Base-by-base conservation (phyloP, 805 yeast genomes). In the Zygosaccharomyces bisporus region DNA sequence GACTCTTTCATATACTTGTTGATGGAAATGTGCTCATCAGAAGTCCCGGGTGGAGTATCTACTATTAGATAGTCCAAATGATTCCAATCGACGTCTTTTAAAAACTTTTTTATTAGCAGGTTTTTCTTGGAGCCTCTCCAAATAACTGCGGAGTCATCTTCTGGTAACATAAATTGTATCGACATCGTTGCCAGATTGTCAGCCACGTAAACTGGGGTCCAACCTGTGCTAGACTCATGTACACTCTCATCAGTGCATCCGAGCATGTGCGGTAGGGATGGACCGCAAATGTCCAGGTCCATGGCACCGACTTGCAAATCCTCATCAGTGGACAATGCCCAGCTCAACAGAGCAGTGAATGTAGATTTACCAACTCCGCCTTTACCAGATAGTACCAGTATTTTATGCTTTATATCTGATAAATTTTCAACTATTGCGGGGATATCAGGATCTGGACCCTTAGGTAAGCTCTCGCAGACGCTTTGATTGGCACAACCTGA, bases 351-450 rank as follows among this genome's bases (percentile, higher is more conserved):
- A 3, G 95, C 78, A 0, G 98, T 86, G 62, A 93, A 91, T 0
- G 99, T 93, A 0, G 96, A 87, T 64, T 93, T 93, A 0, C 99
- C 99, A 1, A 93, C 99, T 9, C 99, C 99, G 12, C 97, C 95
- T 64, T 86, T 86, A 4, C 93, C 95, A 0, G 89, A 81, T 1
- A 81, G 85, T 65, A 41, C 97, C 71, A 70, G 80, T 74, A 93
- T 69, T 66, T 93, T 93, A 64, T 93, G 98, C 51, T 81, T 73
- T 27, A 79, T 76, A 38, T 76, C 73, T 2, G 76, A 64, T 44
- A 93, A 68, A 47, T 91, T 76, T 35, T 78, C 76, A 24, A 80
- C 80, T 34, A 93, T 93, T 4, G 76, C 46, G 1, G 89, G 86
- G 31, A 93, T 69, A 63, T 93, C 99, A 0, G 95, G 96, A 64